Base-by-base conservation (phyloP, 1,284 basidiomycete species). In the Athelia sp. region DNA sequence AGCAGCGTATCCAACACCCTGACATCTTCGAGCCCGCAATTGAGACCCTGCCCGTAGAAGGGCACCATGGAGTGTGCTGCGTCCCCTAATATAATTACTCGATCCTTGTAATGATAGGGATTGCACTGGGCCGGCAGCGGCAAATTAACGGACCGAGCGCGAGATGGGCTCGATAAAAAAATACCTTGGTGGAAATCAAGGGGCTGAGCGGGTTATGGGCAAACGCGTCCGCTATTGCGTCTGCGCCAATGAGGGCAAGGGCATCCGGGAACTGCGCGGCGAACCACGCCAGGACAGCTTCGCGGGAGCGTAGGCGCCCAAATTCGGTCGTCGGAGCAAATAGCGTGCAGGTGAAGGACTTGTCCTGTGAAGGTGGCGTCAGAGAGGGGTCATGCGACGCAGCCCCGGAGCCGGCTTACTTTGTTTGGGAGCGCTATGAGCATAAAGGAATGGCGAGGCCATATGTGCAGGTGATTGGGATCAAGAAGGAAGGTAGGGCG, bases 371-470 rank as follows among this genome's bases (percentile, higher is more conserved):
- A 54, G 54, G 29, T 46, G 35, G 47, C 43, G 47, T 55, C 47
- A 56, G 53, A 53, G 51, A 55, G 38, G 58, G 55, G 57, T 53
- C 47, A 53, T 52, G 58, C 62, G 58, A 60, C 45, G 49, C 47
- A 51, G 50, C 50, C 46, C 50, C 46, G 49, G 51, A 56, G 49
- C 46, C 63, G 26, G 53, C 64, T 64, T 69, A 94, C 93, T 78
- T 91, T 87, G 75, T 98, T 99, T 55, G 96, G 93, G 47, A 99
- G 83, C 17, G 93, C 97, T 62, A 99, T 98, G 60, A 99, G 81
- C 96, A 99, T 99, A 76, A 98, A 98, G 46, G 92, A 90, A 68
- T 95, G 91, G 62, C 94, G 85, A 51, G 96, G 97, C 96, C 96
- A 99, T 64, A 99, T 98, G 74, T 99, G 97, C 56, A 99, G 83